Conservation (phyloP, 2,329 filamentous ascomycete genomes). For the Elsinoe ampelina region DNA sequence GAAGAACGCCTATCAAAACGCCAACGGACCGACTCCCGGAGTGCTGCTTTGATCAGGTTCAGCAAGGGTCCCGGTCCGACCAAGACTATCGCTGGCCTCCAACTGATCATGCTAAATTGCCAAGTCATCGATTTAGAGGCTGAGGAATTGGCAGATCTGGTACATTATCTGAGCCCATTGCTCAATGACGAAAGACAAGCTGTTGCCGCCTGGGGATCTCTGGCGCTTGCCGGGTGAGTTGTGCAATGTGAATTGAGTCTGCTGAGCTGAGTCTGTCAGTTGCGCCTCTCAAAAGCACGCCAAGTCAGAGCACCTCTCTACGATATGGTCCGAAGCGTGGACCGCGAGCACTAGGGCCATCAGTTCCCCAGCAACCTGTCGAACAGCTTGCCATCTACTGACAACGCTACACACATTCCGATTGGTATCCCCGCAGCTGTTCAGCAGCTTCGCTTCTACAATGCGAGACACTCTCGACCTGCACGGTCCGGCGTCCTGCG, state of each 20-base stretch:
- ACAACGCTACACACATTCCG: constrained; percentile 55
- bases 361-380: constrained; percentile 59
- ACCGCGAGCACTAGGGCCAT: constrained; percentile 62
- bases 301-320: constrained; percentile 33
- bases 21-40: not conserved
- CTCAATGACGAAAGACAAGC: constrained; percentile 55
- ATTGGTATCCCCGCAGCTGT: constrained; percentile 57
- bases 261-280: constrained; percentile 27
- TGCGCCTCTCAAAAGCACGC: constrained; percentile 39
- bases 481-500: constrained; percentile 66
- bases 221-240: constrained; percentile 68
- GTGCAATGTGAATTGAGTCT: constrained; percentile 17
- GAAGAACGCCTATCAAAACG: not conserved
- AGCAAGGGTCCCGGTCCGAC: constrained; percentile 30
- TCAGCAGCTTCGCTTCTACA: constrained; percentile 60
- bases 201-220: constrained; percentile 70
- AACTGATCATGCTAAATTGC: constrained; percentile 8
- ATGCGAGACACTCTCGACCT: constrained; percentile 70
- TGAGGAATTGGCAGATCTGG: constrained; percentile 6
- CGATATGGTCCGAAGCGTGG: constrained; percentile 65
- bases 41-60: not conserved
- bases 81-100: not conserved
- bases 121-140: not conserved
- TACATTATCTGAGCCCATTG: not conserved
- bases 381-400: constrained; percentile 68